These are phyloP conservation scores for Gossypium trilobum DNA, from an alignment of 441 rosid genomes.

Conservation along the genomic window DNA sequence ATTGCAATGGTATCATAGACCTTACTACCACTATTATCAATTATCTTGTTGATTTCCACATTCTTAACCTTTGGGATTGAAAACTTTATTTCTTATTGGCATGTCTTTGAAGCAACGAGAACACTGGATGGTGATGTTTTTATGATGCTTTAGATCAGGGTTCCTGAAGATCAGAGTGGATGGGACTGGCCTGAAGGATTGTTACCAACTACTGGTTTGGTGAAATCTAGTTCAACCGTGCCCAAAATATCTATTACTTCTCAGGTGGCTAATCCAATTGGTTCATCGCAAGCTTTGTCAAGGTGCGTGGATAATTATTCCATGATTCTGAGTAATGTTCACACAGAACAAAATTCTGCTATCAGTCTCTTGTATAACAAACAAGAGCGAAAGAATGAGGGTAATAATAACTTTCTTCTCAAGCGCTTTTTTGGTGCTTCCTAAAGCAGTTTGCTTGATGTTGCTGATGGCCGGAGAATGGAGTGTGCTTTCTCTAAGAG, in stretches of 20 bases:
- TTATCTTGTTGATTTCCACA: slow-evolving; percentile 7
- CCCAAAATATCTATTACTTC: slow-evolving; percentile 22
- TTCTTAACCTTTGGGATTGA: slow-evolving; percentile 25
- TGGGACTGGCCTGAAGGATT: slow-evolving; percentile 63
- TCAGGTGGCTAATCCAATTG: slow-evolving; percentile 24
- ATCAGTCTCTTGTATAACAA: slow-evolving; percentile 21
- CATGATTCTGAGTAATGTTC: slow-evolving; percentile 13
- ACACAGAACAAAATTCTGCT: slow-evolving; percentile 12
- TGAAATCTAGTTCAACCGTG: slow-evolving; percentile 28
- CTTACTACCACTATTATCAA: background rate
- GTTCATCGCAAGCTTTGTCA: slow-evolving; percentile 24
- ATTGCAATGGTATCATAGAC: slow-evolving; percentile 14
- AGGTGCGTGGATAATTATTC: slow-evolving; percentile 18
- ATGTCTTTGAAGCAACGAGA: slow-evolving; percentile 58
- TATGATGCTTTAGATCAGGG: slow-evolving; percentile 64
- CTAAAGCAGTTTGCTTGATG: slow-evolving; percentile 17
- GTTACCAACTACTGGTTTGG: slow-evolving; percentile 36
- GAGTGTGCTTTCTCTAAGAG: slow-evolving; percentile 21
- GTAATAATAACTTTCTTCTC: slow-evolving; percentile 20
- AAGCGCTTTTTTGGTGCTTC: slow-evolving; percentile 23
- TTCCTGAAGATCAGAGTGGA: slow-evolving; percentile 51
- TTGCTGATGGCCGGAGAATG: slow-evolving; percentile 20
- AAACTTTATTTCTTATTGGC: slow-evolving; percentile 42
- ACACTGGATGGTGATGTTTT: slow-evolving; percentile 67
- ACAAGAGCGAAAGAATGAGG: slow-evolving; percentile 21